A percentile compares a stretch with the other conserved stretches of the same genome.
phyloP scores from a whole-genome alignment of 2,329 filamentous ascomycete genomes.

The Pestalotiopsis fici region DNA sequence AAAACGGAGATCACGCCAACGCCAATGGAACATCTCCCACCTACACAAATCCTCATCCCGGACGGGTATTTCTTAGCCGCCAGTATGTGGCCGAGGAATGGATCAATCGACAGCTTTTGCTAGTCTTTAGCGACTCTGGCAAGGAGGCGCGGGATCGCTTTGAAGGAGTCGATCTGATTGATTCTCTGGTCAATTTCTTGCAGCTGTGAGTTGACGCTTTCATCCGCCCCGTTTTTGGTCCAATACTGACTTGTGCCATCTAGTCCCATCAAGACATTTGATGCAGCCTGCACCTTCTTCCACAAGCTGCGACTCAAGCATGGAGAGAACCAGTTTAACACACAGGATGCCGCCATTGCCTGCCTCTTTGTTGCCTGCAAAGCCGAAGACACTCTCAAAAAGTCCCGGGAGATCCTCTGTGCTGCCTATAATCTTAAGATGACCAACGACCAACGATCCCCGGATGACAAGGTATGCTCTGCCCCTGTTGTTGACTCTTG shows the following conservation, averaged over 20 bases:
- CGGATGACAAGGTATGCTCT: slow-evolving; percentile 75
- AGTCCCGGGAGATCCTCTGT: slow-evolving; percentile 89
- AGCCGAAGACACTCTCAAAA: slow-evolving; percentile 96
- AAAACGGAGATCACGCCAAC: slow-evolving; percentile 35
- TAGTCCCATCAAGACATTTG: slow-evolving; percentile 87
- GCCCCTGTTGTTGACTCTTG: background rate
- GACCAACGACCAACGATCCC: slow-evolving; percentile 66
- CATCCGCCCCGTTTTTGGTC: background rate
- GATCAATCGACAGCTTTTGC: slow-evolving; percentile 71
- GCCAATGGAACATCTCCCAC: background rate
- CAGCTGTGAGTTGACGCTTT: slow-evolving; percentile 65
- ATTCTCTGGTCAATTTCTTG: slow-evolving; percentile 76
- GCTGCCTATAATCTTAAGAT: slow-evolving; percentile 85
- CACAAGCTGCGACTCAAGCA: slow-evolving; percentile 90
- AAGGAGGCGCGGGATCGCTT: slow-evolving; percentile 80
- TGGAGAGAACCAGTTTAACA: slow-evolving; percentile 83
- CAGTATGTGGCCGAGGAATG: slow-evolving; percentile 84
- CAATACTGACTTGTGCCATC: slow-evolving; percentile 10
- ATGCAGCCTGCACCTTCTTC: slow-evolving; percentile 89
- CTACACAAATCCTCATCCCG: slow-evolving; percentile 21
- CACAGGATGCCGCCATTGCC: slow-evolving; percentile 82
- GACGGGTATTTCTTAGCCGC: slow-evolving; percentile 38
- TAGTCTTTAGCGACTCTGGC: slow-evolving; percentile 71
- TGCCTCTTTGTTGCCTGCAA: slow-evolving; percentile 93
- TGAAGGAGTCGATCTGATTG: slow-evolving; percentile 86